Conservation (phyloP, 768 basidiomycete species). For the Trametes villosa region DNA sequence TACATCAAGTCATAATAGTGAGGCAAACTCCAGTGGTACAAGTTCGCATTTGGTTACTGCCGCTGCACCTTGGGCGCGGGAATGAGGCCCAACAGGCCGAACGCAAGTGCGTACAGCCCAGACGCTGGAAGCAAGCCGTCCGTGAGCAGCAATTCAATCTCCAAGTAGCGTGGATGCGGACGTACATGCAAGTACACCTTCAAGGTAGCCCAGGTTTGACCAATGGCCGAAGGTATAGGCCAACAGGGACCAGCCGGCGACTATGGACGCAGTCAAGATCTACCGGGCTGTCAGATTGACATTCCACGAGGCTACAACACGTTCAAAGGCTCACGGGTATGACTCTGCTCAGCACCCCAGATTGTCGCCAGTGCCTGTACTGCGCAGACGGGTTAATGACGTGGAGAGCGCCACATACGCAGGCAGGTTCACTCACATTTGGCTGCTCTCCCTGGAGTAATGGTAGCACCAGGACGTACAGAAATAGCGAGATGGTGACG, state of each 20-base stretch:
- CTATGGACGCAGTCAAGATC: conserved; percentile 67
- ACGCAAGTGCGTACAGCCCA: conserved; percentile 67
- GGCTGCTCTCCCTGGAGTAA: conserved; percentile 68
- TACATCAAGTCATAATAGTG: neutral
- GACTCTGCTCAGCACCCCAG: conserved; percentile 65
- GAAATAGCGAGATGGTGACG: conserved; percentile 69
- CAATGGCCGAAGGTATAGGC: conserved; percentile 68
- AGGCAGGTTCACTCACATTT: conserved; percentile 52
- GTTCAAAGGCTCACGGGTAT: conserved; percentile 51
- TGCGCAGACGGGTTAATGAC: conserved; percentile 33
- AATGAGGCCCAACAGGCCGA: conserved; percentile 76
- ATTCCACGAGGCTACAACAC: neutral
- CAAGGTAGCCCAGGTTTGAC: conserved; percentile 65
- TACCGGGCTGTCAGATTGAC: conserved; percentile 8
- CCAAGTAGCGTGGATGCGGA: neutral
- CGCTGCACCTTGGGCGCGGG: conserved; percentile 63
- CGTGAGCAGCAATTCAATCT: neutral
- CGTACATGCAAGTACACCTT: conserved; percentile 67
- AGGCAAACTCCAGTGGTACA: conserved; percentile 6
- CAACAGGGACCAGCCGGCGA: conserved; percentile 69
- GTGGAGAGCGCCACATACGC: neutral
- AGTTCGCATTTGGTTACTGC: conserved; percentile 25
- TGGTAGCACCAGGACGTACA: conserved; percentile 73
- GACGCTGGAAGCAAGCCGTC: conserved; percentile 48
- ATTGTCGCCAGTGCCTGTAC: conserved; percentile 78